Conservation (phyloP, 345 rosid genomes). For the Linum tenue region DNA sequence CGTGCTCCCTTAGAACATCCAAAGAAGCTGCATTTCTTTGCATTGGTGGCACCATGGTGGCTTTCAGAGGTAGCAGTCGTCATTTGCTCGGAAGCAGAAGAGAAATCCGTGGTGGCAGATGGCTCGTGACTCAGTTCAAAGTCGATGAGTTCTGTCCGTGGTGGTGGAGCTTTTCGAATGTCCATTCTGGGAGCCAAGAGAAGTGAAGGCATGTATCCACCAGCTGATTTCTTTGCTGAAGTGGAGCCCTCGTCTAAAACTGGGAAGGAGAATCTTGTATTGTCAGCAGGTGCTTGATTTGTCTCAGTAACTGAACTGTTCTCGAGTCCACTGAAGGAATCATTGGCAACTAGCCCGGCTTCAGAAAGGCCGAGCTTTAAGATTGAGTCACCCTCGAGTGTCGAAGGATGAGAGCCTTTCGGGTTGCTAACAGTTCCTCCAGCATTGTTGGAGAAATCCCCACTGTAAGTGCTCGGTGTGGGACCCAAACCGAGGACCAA, state of each 20-base stretch:
- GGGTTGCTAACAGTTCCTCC: constrained; percentile 15
- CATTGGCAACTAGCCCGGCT: constrained; percentile 29
- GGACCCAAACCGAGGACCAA: constrained; percentile 95
- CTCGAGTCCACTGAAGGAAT: constrained; percentile 32
- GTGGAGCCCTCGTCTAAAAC: constrained; percentile 89
- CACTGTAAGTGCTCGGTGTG: constrained; percentile 44
- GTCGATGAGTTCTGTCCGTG: constrained; percentile 35
- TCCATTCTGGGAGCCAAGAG: constrained; percentile 57
- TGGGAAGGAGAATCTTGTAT: constrained; percentile 35
- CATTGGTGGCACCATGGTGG: constrained; percentile 29
- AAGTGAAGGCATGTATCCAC: constrained; percentile 84
- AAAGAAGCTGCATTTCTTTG: constrained; percentile 60
- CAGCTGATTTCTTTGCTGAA: constrained; percentile 69
- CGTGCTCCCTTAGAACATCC: constrained; percentile 90
- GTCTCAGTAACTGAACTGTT: constrained; percentile 36
- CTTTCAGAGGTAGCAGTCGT: constrained; percentile 44
- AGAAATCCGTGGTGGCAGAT: constrained; percentile 45
- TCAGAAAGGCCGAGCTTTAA: constrained; percentile 78
- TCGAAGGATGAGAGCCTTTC: constrained; percentile 30
- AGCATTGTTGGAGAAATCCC: constrained; percentile 28
- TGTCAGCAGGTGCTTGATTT: constrained; percentile 24
- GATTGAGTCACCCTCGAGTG: constrained; percentile 37
- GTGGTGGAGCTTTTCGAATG: constrained; percentile 23
- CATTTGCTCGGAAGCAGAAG: constrained; percentile 48
- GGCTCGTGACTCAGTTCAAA: constrained; percentile 42